Conservation (phyloP, 2,329 filamentous ascomycete species). For the Nigrospora osmanthi region DNA sequence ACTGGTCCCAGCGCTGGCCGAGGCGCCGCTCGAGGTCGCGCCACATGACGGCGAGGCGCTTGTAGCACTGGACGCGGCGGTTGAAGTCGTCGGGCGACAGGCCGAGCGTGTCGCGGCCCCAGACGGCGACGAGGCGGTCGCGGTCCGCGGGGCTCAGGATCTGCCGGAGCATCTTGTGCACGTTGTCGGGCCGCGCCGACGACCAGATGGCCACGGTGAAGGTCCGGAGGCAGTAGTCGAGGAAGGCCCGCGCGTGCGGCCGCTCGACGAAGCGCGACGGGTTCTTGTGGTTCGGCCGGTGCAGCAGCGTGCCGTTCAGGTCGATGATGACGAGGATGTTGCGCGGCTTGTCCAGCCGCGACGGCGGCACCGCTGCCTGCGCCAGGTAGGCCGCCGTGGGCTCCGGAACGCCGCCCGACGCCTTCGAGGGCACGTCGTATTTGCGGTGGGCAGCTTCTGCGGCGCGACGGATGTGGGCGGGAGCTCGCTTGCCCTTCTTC, state of each 20-base stretch:
- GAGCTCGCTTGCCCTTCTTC: no score
- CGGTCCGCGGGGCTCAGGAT: slow-evolving; percentile 52
- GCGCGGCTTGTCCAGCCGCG: slow-evolving; percentile 36
- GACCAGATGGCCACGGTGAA: slow-evolving; percentile 89
- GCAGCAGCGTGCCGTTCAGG: slow-evolving; percentile 84
- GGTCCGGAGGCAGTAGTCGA: slow-evolving; percentile 64
- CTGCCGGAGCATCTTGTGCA: slow-evolving; percentile 55
- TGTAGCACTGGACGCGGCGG: slow-evolving; percentile 77
- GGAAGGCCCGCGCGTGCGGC: slow-evolving; percentile 60
- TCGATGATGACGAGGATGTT: slow-evolving; percentile 79
- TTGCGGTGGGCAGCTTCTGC: neutral
- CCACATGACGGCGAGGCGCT: slow-evolving; percentile 73
- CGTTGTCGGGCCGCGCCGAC: slow-evolving; percentile 69
- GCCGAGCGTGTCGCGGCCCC: slow-evolving; percentile 71
- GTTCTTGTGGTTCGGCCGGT: slow-evolving; percentile 49
- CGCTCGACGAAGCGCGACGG: slow-evolving; percentile 55
- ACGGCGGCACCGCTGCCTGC: slow-evolving; percentile 37
- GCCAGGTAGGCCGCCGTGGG: slow-evolving; percentile 55
- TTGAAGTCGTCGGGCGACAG: slow-evolving; percentile 59
- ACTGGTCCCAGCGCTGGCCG: slow-evolving; percentile 60
- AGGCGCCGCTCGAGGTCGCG: slow-evolving; percentile 28
- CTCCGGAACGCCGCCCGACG: slow-evolving; percentile 51
- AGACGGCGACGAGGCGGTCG: slow-evolving; percentile 56
- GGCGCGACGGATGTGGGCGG: no score
- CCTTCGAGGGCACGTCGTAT: slow-evolving; percentile 12